A percentile compares a stretch with the other conserved stretches of the same genome.
Conservation (phyloP, 2,329 filamentous ascomycete species). For the Shiraia sp. region DNA sequence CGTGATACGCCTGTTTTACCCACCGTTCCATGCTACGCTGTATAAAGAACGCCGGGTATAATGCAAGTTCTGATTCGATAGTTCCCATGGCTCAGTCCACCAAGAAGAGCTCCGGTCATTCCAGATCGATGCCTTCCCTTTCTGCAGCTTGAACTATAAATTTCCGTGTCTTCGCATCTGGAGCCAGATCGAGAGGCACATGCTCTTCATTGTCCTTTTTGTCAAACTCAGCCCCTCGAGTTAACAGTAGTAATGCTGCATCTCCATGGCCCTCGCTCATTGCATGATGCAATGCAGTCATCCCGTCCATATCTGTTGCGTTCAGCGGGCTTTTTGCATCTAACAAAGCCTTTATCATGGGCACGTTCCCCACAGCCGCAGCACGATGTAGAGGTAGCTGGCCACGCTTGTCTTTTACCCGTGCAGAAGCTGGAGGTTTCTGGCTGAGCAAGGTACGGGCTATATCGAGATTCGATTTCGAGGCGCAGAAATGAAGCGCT, state of each 20-base stretch:
- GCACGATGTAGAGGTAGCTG: slow-evolving; percentile 91
- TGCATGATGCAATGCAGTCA: slow-evolving; percentile 87
- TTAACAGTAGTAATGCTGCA: slow-evolving; percentile 79
- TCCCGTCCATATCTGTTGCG: slow-evolving; percentile 78
- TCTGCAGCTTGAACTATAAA: slow-evolving; percentile 81
- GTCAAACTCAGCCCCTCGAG: slow-evolving; percentile 79
- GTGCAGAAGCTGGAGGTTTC: slow-evolving; percentile 68
- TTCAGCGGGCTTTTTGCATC: slow-evolving; percentile 81
- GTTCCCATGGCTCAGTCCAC: background rate
- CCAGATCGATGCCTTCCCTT: slow-evolving; percentile 76
- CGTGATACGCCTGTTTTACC: too few species aligned
- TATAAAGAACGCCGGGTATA: slow-evolving; percentile 6
- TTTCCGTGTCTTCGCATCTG: slow-evolving; percentile 79
- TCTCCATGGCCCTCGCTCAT: slow-evolving; percentile 78
- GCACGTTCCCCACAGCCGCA: slow-evolving; percentile 85
- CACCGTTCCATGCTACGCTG: slow-evolving; percentile 1
- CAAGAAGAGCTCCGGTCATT: slow-evolving; percentile 19
- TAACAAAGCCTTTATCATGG: slow-evolving; percentile 80
- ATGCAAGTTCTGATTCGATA: background rate
- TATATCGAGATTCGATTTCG: slow-evolving; percentile 83
- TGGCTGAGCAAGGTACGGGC: slow-evolving; percentile 76
- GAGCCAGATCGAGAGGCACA: slow-evolving; percentile 78
- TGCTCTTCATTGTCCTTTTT: slow-evolving; percentile 74
- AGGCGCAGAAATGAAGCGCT: slow-evolving; percentile 87
- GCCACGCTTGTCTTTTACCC: slow-evolving; percentile 82